phyloP scores from a whole-genome alignment of 2,329 filamentous ascomycete genomes.

The Fusarium longipes region DNA sequence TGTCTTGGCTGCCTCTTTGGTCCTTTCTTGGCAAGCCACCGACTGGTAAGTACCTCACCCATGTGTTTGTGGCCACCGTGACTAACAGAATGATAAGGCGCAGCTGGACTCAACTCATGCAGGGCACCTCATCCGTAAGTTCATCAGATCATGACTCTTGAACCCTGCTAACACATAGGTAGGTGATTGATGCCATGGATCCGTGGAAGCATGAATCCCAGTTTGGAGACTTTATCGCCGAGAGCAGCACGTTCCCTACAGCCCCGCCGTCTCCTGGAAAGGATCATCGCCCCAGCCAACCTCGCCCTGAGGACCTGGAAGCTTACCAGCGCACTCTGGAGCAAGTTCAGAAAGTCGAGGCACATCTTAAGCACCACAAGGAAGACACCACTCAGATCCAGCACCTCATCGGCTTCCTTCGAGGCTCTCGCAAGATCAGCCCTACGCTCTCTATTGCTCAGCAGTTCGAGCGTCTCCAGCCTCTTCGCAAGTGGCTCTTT shows the following conservation, averaged over 20 bases:
- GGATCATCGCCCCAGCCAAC: constrained; percentile 70
- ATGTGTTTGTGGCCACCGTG: background rate
- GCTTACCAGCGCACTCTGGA: constrained; percentile 74
- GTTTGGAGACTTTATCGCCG: constrained; percentile 83
- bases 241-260: constrained; percentile 79
- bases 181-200: constrained; percentile 93
- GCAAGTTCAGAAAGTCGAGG: constrained; percentile 75
- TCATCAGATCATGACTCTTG: background rate
- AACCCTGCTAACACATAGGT: constrained; percentile 34
- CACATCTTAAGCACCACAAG: constrained; percentile 74
- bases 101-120: constrained; percentile 92
- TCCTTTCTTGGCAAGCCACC: constrained; percentile 94
- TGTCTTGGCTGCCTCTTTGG: constrained; percentile 87
- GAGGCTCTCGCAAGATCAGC: constrained; percentile 76
- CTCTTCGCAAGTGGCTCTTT: constrained; percentile 91
- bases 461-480: constrained; percentile 90
- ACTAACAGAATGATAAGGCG: constrained; percentile 69
- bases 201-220: constrained; percentile 90
- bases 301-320: constrained; percentile 76
- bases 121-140: constrained; percentile 87
- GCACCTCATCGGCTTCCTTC: constrained; percentile 78
- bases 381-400: constrained; percentile 76
- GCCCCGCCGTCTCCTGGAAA: constrained; percentile 72
- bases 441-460: constrained; percentile 78
- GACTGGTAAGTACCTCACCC: constrained; percentile 78